Conservation (phyloP, 108 stramenopile genomes). For the Poteriospumella lacustris region DNA sequence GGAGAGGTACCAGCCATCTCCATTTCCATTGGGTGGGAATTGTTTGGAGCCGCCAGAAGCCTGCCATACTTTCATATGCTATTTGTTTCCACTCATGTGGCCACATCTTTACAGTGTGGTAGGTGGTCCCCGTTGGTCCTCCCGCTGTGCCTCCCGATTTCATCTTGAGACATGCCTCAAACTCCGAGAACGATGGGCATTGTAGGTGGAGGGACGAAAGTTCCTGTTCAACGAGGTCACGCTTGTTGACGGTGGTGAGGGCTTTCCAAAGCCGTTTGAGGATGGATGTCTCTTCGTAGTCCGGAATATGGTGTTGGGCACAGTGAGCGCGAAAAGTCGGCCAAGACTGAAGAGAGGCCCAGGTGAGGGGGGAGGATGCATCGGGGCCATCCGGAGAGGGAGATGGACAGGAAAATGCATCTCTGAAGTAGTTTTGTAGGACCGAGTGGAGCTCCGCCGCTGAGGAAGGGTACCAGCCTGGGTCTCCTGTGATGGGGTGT, state of each 20-base stretch:
- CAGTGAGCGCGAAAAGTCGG: background rate
- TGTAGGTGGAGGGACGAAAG: background rate
- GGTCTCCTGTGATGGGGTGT: background rate
- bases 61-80: background rate
- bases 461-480: background rate
- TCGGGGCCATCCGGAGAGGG: background rate
- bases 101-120: background rate
- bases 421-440: background rate
- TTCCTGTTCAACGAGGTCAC: background rate
- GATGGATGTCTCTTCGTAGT: background rate
- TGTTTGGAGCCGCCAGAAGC: background rate
- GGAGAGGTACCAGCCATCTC: slow-evolving; percentile 4
- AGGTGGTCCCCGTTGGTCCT: background rate
- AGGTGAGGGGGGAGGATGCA: background rate
- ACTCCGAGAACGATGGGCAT: background rate
- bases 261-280: background rate
- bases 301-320: background rate
- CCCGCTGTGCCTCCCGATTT: background rate
- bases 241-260: background rate
- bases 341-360: background rate
- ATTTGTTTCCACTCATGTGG: background rate
- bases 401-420: background rate
- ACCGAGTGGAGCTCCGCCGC: background rate
- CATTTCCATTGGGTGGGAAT: background rate
- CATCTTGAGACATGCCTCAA: background rate